Evolutionary conservation across 2,329 filamentous ascomycete species (phyloP), one percentile per base, ranked within the genome.

Genomic region (Fusarium zealandicum): DNA sequence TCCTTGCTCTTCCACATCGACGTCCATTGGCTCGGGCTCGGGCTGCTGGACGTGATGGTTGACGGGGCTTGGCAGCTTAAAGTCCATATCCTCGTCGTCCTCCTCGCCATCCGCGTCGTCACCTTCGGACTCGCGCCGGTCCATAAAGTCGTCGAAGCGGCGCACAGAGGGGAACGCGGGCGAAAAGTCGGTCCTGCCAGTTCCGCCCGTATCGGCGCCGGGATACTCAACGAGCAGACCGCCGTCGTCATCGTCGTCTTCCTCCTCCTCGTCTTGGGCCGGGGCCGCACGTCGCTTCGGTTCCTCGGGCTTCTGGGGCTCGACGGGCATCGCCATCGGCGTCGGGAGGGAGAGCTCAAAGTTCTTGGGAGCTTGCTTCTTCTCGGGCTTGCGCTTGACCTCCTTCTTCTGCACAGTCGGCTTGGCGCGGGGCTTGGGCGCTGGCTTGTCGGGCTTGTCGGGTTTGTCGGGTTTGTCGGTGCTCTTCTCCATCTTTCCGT

Each of bases 141-240:
- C 70, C 71, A 77, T 76, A 48, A 83, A 82, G 14, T 84, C 81
- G 48, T 81, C 82, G 65, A 84, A 85, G 17, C 76, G 77, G 18
- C 80, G 74, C 10, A 74, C 71, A 48, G 75, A 65, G 14, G 79
- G 76, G 66, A 83, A 79, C 0, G 79, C 75, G 0, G 80, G 79
- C 4, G 80, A 81, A 67, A 81, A 82, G 66, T 80, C 76, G 14
- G 73, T 67, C 59, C 55, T 72, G 56, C 63, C 71, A 50, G 65
- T 56, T 46, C 49, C 54, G 50, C 72, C 69, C 3, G 73, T 71
- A 17, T 77, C 78, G 27, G 77, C 81, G 38, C 79, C 82, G 0
- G 84, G 84, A 59, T 85, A 85, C 69, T 88, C 85, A 50, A 88
- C 77, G 20, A 81, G 79, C 28, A 87, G 75, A 20, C 80, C 80